phyloP scores from a whole-genome alignment of 2,329 filamentous ascomycete species.

The Cytospora chrysosperma region DNA sequence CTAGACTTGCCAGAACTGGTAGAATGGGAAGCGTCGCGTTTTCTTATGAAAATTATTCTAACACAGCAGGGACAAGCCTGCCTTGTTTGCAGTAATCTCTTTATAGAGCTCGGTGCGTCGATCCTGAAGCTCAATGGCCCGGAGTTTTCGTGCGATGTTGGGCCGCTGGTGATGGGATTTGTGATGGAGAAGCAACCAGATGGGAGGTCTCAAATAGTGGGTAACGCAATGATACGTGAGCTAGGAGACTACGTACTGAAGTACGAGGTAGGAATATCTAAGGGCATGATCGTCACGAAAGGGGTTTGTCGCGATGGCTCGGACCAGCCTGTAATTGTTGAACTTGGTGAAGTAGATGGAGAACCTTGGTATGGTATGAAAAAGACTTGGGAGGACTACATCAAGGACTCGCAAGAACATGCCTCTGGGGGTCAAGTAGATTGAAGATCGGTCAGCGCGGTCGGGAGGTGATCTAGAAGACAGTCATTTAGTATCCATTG shows the following conservation, averaged over 20 bases:
- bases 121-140: not conserved
- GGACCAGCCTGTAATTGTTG: not conserved
- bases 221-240: not conserved
- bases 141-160: not conserved
- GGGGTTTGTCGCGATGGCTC: not conserved
- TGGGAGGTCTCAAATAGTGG: not conserved
- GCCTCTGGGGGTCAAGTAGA: no score
- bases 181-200: not conserved
- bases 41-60: no score
- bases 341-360: not conserved
- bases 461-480: not conserved
- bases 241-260: not conserved
- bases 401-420: not conserved
- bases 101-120: not conserved
- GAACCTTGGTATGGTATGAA: not conserved
- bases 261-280: not conserved
- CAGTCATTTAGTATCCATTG: not conserved
- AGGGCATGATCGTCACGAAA: not conserved
- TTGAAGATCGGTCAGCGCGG: not conserved
- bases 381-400: not conserved
- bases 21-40: no score
- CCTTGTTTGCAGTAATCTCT: not conserved
- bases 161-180: not conserved
- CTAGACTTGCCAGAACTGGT: no score
- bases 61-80: not conserved